A percentile compares a stretch with the other conserved stretches of the same genome.
Conservation (phyloP, 495 filamentous ascomycete genomes). For the Staphylotrichum longicolle region DNA sequence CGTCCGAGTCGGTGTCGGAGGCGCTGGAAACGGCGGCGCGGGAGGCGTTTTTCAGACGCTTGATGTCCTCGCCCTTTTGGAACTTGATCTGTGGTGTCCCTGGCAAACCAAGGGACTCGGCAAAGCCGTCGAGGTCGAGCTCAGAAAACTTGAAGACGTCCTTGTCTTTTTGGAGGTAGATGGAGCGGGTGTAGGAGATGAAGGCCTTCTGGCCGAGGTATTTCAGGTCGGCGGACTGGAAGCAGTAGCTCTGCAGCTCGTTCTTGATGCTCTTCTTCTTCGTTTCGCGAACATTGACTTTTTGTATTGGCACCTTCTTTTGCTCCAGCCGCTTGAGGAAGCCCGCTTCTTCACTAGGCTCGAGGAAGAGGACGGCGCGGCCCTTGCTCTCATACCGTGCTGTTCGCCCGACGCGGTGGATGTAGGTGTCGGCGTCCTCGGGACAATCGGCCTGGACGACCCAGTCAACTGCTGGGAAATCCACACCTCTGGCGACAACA, state of each 20-base stretch:
- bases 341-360: conserved; percentile 84
- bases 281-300: conserved; percentile 79
- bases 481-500: conserved; percentile 86
- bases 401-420: conserved; percentile 92
- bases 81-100: conserved; percentile 90
- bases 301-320: conserved; percentile 82
- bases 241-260: conserved; percentile 87
- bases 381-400: conserved; percentile 89
- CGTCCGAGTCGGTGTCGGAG: conserved; percentile 43
- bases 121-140: conserved; percentile 79
- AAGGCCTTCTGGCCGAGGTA: conserved; percentile 97
- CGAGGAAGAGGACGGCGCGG: conserved; percentile 84
- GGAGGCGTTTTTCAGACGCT: conserved; percentile 82
- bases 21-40: conserved; percentile 57
- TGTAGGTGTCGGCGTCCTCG: conserved; percentile 95
- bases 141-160: conserved; percentile 81
- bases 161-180: conserved; percentile 89
- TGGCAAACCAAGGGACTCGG: conserved; percentile 79
- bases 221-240: conserved; percentile 90
- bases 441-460: conserved; percentile 94
- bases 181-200: conserved; percentile 75
- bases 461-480: conserved; percentile 97
- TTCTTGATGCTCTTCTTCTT: conserved; percentile 83
- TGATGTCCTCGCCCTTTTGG: conserved; percentile 80
- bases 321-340: conserved; percentile 79